These are phyloP conservation scores for Coemansia sp. DNA, from an alignment of 192 early-diverging fungal species.

Conservation along the genomic window DNA sequence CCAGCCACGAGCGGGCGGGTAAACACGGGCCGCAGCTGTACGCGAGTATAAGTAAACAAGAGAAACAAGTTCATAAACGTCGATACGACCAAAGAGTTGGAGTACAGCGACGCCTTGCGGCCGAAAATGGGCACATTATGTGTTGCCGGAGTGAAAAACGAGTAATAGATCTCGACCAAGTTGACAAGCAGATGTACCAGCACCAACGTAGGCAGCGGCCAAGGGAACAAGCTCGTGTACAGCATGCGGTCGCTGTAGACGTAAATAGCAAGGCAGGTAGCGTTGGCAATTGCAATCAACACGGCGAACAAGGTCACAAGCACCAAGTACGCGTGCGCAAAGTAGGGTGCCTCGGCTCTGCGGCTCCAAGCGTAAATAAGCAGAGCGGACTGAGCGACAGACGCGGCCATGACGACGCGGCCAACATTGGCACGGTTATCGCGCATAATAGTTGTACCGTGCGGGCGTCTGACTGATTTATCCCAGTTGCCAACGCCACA, in stretches of 20 bases:
- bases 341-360: background rate
- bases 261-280: no score
- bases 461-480: constrained; percentile 22
- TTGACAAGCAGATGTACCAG: constrained; percentile 5
- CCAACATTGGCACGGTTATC: constrained; percentile 25
- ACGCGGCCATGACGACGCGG: background rate
- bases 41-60: background rate
- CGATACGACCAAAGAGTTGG: constrained; percentile 10
- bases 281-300: background rate
- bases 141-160: constrained; percentile 25
- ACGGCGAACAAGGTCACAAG: background rate
- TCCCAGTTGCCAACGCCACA: background rate
- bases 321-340: background rate
- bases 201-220: constrained; percentile 11
- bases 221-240: constrained; percentile 23
- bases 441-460: constrained; percentile 6
- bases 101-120: constrained; percentile 8
- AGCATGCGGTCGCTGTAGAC: constrained; percentile 10
- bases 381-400: constrained; percentile 6
- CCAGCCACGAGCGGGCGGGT: background rate
- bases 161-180: constrained; percentile 15
- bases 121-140: constrained; percentile 16
- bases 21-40: constrained; percentile 30
- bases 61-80: background rate
- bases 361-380: background rate